Base-by-base conservation (phyloP, 495 filamentous ascomycete genomes). In the Haplographium delicatum region DNA sequence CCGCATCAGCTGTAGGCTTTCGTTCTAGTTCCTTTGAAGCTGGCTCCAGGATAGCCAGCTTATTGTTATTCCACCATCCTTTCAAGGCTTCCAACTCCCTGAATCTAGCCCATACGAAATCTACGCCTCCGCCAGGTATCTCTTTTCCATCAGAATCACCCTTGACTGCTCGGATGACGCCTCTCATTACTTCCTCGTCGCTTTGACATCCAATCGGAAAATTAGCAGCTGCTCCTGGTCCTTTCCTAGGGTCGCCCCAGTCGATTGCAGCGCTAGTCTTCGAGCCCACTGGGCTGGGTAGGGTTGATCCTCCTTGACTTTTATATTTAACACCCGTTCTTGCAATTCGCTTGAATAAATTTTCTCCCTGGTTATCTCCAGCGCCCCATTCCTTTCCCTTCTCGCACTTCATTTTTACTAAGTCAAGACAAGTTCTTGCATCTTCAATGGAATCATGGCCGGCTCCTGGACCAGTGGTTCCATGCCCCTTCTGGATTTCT, bases 381-480 rank as follows among this genome's bases (percentile, higher is more conserved):
- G 82, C 84, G 7, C 88, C 93, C 83, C 90, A 98, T 26, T 68
- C 67, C 40, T 82, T 82, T 33, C 94, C 93, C 59, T 86, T 89
- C 59, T 96, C 89, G 63, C 94, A 96, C 65, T 98, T 98, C 64
- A 87, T 81, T 62, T 91, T 95, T 8, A 96, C 81, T 1, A 98
- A 81, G 56, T 98, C 94, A 13, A 98, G 79, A 48, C 87, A 91
- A 2, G 93, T 89, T 37, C 74, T 80, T 11, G 93, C 88, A 62
- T 98, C 93, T 68, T 98, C 94, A 58, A 95, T 76, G 23, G 86
- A 89, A 72, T 96, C 83, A 60, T 98, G 93, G 7, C 93, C 93
- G 2, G 58, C 54, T 18, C 59, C 59, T 28, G 60, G 57, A 25
- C 74, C 71, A 15, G 69, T 76, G 1, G 67, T 71, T 23, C 72